Percentiles rank a stretch among this genome's conserved stretches.
These are phyloP conservation scores for Cryphonectria naterciae DNA, from an alignment of 2,329 filamentous ascomycete genomes.

Conservation along the genomic window DNA sequence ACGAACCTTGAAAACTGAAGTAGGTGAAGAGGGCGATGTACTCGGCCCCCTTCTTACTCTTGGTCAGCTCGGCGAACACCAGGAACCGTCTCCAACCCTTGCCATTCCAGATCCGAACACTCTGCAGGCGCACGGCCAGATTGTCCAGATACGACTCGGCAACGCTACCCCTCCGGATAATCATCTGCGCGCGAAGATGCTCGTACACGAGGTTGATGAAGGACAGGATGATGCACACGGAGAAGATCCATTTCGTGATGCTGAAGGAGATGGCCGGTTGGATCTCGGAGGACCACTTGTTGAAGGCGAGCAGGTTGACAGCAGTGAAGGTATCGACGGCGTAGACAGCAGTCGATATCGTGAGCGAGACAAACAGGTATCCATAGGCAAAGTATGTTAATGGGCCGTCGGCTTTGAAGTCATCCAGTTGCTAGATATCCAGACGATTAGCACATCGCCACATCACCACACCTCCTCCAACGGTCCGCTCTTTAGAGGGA, in stretches of 20 bases:
- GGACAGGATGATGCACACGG: slow-evolving; percentile 87
- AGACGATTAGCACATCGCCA: slow-evolving; percentile 1
- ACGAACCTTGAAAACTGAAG: slow-evolving; percentile 68
- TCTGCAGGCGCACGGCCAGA: slow-evolving; percentile 82
- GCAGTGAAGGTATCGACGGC: slow-evolving; percentile 91
- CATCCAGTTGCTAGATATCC: slow-evolving; percentile 53
- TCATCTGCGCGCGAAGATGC: slow-evolving; percentile 76
- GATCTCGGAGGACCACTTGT: slow-evolving; percentile 85
- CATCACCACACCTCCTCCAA: background rate
- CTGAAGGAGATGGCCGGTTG: slow-evolving; percentile 75
- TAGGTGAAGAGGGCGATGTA: slow-evolving; percentile 92
- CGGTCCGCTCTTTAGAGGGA: background rate
- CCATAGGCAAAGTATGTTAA: slow-evolving; percentile 78
- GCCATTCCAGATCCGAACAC: slow-evolving; percentile 68
- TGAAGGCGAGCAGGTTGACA: slow-evolving; percentile 85
- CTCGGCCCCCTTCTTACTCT: slow-evolving; percentile 87
- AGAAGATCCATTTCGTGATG: slow-evolving; percentile 93
- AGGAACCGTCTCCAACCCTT: slow-evolving; percentile 87
- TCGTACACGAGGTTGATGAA: slow-evolving; percentile 82
- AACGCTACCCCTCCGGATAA: slow-evolving; percentile 83
- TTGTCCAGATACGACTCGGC: slow-evolving; percentile 91
- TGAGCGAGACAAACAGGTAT: slow-evolving; percentile 79
- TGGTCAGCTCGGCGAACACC: slow-evolving; percentile 90
- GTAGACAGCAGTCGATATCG: slow-evolving; percentile 83
- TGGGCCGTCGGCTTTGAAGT: slow-evolving; percentile 85